Evolutionary conservation across 1,284 basidiomycete species (phyloP).

Genomic region (Fomes fomentarius): DNA sequence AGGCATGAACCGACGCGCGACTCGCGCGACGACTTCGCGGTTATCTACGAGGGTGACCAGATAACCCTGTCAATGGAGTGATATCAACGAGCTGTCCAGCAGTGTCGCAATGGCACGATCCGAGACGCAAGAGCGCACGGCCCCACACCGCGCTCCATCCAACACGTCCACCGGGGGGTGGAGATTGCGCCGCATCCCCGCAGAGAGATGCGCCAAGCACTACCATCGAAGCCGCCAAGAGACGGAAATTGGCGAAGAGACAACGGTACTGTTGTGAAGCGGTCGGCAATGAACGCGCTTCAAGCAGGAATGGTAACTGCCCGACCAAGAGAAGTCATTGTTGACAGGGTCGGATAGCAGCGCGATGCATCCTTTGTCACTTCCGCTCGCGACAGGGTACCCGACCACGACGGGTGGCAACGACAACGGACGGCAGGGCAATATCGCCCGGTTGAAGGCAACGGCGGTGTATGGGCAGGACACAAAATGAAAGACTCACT

Average conservation of each 20-base stretch:
- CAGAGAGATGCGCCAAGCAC: not conserved
- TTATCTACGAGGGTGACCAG: constrained; percentile 66
- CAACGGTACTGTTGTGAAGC: not conserved
- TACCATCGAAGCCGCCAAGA: constrained; percentile 2
- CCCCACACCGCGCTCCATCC: not conserved
- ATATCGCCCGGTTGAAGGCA: not conserved
- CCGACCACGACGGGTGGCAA: too few species aligned
- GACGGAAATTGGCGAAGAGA: not conserved
- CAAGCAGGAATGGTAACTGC: not conserved
- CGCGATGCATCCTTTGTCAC: not conserved
- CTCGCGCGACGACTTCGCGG: constrained; percentile 69
- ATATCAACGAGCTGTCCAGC: too few species aligned
- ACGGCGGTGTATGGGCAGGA: not conserved
- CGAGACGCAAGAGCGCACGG: not conserved
- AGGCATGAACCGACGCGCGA: constrained; percentile 82
- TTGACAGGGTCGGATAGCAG: not conserved
- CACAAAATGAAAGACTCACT: constrained; percentile 36
- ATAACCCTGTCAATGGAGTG: constrained; percentile 65
- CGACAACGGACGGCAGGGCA: too few species aligned
- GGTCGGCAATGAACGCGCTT: constrained; percentile 2
- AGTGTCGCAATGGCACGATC: too few species aligned
- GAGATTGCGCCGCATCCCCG: not conserved
- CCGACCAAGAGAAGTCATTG: not conserved
- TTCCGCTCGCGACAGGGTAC: too few species aligned
- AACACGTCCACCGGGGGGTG: too few species aligned